phyloP scores from a whole-genome alignment of 2,329 filamentous ascomycete genomes.

The Coleophoma eucalyptorum region DNA sequence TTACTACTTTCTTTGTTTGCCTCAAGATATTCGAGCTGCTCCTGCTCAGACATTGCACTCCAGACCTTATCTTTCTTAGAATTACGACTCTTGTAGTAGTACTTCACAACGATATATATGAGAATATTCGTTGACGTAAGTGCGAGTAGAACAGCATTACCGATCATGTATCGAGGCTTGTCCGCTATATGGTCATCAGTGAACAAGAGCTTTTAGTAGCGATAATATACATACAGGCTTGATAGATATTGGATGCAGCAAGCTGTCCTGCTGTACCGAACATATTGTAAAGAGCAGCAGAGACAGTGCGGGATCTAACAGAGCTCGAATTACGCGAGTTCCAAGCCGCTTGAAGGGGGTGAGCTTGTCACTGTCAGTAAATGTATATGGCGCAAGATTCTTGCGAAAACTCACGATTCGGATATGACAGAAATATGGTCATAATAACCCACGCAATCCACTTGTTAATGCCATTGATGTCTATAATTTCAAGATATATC shows the following conservation, averaged over 20 bases:
- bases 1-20: conserved; percentile 32
- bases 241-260: conserved; percentile 20
- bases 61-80: conserved; percentile 42
- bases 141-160: conserved; percentile 43
- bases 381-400: neutral
- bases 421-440: neutral
- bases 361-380: conserved; percentile 23
- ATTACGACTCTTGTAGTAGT: conserved; percentile 40
- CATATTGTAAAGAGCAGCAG: conserved; percentile 61
- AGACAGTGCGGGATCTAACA: conserved; percentile 58
- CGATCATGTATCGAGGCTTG: neutral
- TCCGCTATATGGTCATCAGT: neutral
- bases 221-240: conserved; percentile 35
- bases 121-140: conserved; percentile 45
- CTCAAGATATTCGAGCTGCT: conserved; percentile 37
- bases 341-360: conserved; percentile 45
- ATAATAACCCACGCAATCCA: neutral
- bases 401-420: neutral
- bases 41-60: conserved; percentile 38
- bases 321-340: conserved; percentile 55
- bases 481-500: conserved; percentile 13
- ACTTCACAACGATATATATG: conserved; percentile 42
- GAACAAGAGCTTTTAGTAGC: neutral
- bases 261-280: conserved; percentile 39
- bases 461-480: neutral